Conservation (phyloP, 768 basidiomycete species). For the Mycena metata region DNA sequence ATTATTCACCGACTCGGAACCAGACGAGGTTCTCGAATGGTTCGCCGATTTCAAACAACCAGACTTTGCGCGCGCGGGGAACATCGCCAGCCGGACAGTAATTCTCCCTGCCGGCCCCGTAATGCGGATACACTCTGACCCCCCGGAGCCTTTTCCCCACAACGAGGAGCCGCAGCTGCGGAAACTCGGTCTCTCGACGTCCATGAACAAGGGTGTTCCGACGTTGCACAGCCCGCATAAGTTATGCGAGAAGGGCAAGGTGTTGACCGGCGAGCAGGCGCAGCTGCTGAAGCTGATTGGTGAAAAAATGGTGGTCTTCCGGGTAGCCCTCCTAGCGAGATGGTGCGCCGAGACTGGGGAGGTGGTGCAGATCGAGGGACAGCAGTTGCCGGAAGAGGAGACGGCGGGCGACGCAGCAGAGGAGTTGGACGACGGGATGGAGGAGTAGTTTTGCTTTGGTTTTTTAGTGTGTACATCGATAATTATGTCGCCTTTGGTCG, state of each 20-base stretch:
- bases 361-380: constrained; percentile 70
- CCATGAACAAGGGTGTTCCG: constrained; percentile 89
- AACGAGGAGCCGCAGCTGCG: constrained; percentile 98
- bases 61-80: constrained; percentile 93
- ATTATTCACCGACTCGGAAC: constrained; percentile 90
- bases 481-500: constrained; percentile 4
- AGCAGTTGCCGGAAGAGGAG: constrained; percentile 51
- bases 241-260: constrained; percentile 87
- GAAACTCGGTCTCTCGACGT: constrained; percentile 89
- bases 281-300: constrained; percentile 94
- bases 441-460: constrained; percentile 55
- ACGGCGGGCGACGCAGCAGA: constrained; percentile 51
- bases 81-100: constrained; percentile 80
- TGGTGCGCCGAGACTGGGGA: constrained; percentile 81
- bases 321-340: constrained; percentile 75
- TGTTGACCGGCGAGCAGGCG: constrained; percentile 87
- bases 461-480: constrained; percentile 36
- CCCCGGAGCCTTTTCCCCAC: constrained; percentile 93
- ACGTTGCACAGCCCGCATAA: constrained; percentile 84
- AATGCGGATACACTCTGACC: constrained; percentile 83
- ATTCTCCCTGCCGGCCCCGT: constrained; percentile 87
- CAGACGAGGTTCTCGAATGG: constrained; percentile 95
- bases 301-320: constrained; percentile 89
- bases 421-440: constrained; percentile 60
- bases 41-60: constrained; percentile 90